Conservation (phyloP, 2,329 filamentous ascomycete species). For the Xylaria sp. region DNA sequence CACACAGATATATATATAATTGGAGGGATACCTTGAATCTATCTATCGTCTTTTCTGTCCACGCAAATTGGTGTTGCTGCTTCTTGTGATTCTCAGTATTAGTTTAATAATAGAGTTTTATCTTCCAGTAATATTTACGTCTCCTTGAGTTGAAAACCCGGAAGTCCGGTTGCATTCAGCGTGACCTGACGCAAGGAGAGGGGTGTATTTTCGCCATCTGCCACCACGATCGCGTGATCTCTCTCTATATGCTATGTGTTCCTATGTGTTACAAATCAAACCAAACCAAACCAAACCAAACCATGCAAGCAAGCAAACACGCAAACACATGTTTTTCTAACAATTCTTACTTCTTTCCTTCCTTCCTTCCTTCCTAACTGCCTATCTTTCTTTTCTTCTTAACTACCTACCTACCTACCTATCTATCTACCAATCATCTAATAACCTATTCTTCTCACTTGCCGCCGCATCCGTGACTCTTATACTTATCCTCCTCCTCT, state of each 20-base stretch:
- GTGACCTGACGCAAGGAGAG: constrained; percentile 16
- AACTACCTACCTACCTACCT: neutral
- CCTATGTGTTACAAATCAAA: constrained; percentile 30
- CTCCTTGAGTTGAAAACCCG: neutral
- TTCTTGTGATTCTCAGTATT: neutral
- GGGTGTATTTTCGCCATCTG: constrained; percentile 33
- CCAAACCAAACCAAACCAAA: neutral
- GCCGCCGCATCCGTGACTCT: constrained; percentile 14
- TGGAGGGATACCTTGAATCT: neutral
- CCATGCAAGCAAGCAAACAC: neutral
- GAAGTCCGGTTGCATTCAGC: constrained; percentile 4
- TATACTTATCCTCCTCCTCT: neutral
- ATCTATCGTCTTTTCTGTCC: neutral
- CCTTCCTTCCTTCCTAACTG: neutral
- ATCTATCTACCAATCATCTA: constrained; percentile 46
- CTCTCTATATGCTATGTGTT: constrained; percentile 9
- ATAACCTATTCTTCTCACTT: constrained; percentile 44
- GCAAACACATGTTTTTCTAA: too few relatives aligned
- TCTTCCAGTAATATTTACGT: neutral
- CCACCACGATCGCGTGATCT: constrained; percentile 37
- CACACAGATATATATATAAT: constrained; percentile 16
- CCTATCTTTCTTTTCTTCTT: neutral
- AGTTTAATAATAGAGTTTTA: neutral
- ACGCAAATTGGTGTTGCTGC: neutral
- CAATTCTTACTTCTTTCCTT: too few relatives aligned